Base-by-base conservation (phyloP, 352 stramenopile species). In the Globisporangium nodosum region DNA sequence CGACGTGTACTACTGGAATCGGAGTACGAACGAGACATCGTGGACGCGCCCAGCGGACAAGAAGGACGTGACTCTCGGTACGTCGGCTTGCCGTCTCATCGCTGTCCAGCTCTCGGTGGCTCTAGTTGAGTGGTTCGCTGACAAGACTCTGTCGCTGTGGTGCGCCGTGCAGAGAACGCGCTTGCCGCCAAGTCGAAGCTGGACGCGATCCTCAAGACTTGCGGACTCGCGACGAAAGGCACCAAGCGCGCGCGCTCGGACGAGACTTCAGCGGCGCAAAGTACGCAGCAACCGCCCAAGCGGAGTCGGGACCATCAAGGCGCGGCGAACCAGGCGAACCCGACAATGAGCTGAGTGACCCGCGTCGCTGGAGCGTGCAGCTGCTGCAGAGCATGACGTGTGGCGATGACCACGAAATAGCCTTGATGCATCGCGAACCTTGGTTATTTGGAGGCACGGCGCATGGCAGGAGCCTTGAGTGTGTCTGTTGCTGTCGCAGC, bases 1-100 rank as follows among this genome's bases (percentile, higher is more conserved):
- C 1, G 67, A 79, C 13, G 57, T 71, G 27, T 93, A 91, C 68
- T 93, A 80, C 52, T 93, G 84, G 84, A 85, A 93, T 66, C 66
- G 64, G 11, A 64, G 71, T n/a, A 85, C 81, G 31, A 80, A 84
- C n/a, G 80, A 87, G 55, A 91, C 84, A 31, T 82, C 79, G 16
- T 93, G 81, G 84, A 84, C 66, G 20, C 68, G 69, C 37, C 84
- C 81, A 0, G 61, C 69, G 48, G 67, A 6, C 37, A 43, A 69
- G 40, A 55, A 65, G 51, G 78, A 61, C 18, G 76, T 87, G 13
- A 79, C 76, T n/a, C 65, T 90, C 27, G 61, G 82, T 92, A 62
- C 51, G 56, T 52, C 30, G 4, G 8, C 12, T 11, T 13, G n/a
- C 37, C 18, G 16, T 5, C 21, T 39, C 6, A 15, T 46, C 37